Percentiles rank a stretch among this genome's conserved stretches.
Conservation (phyloP, 345 rosid species). For the Euphorbia pulcherrima region DNA sequence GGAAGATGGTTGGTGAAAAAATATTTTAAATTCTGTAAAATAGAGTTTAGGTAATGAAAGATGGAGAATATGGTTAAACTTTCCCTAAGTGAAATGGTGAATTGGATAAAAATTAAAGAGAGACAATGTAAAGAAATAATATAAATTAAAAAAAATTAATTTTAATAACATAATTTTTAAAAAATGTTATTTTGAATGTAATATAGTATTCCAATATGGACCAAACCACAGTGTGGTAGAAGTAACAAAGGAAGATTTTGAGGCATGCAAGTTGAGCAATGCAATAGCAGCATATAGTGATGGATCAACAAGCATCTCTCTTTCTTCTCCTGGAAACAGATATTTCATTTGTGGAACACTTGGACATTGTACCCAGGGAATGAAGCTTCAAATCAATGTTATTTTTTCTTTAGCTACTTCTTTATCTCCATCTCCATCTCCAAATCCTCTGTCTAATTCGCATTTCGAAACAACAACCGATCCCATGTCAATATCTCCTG, state of each 20-base stretch:
- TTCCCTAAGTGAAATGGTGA: neutral
- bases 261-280: slow-evolving; percentile 46
- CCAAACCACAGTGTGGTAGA: slow-evolving; percentile 55
- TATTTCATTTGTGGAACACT: slow-evolving; percentile 68
- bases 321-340: slow-evolving; percentile 62
- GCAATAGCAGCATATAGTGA: slow-evolving; percentile 38
- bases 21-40: too few species aligned
- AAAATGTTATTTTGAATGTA: neutral
- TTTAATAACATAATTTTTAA: neutral
- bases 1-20: too few species aligned
- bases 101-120: neutral
- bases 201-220: slow-evolving; percentile 55
- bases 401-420: too few species aligned
- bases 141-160: neutral
- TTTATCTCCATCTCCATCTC: too few species aligned
- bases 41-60: neutral
- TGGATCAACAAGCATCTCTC: slow-evolving; percentile 52
- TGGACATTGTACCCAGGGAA: slow-evolving; percentile 70
- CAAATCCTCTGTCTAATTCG: too few species aligned
- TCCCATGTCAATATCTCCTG: too few species aligned
- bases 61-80: too few species aligned
- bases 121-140: neutral
- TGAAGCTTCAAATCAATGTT: slow-evolving; percentile 63
- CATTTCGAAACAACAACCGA: too few species aligned
- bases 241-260: slow-evolving; percentile 53